These are phyloP conservation scores for Plectosphaerella plurivora DNA, from an alignment of 2,329 filamentous ascomycete genomes.

Conservation along the genomic window DNA sequence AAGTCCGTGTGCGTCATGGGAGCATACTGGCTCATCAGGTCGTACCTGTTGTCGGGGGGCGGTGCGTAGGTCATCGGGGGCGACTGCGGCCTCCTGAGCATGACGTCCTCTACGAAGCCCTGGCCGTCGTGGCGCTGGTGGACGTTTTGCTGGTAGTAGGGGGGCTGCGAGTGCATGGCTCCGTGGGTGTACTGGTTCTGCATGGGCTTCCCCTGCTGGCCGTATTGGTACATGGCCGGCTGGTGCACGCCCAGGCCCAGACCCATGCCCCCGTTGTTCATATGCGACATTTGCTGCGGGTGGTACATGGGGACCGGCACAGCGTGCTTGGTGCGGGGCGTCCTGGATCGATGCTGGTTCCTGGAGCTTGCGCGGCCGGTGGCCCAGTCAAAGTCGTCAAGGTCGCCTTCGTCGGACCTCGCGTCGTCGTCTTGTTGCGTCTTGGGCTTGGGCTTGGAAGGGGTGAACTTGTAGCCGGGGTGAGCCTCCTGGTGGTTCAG, in stretches of 20 bases:
- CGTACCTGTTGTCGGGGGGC: slow-evolving; percentile 8
- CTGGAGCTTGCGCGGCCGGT: slow-evolving; percentile 21
- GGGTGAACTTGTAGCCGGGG: slow-evolving; percentile 91
- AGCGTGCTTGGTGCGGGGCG: slow-evolving; percentile 19
- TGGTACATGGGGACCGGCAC: slow-evolving; percentile 14
- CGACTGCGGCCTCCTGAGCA: slow-evolving; percentile 28
- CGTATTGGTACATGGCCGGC: slow-evolving; percentile 12
- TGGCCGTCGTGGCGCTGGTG: slow-evolving; percentile 17
- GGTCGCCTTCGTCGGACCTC: slow-evolving; percentile 36
- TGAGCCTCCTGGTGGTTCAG: slow-evolving; percentile 81
- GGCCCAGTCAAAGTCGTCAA: slow-evolving; percentile 41
- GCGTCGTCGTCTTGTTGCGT: slow-evolving; percentile 24
- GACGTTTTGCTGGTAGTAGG: slow-evolving; percentile 31
- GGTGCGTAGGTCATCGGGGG: slow-evolving; percentile 17
- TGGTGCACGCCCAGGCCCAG: slow-evolving; percentile 11
- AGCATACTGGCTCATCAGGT: slow-evolving; percentile 11
- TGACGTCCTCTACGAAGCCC: slow-evolving; percentile 21
- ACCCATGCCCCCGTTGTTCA: neutral
- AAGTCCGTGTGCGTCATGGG: slow-evolving; percentile 10
- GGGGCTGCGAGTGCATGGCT: slow-evolving; percentile 7
- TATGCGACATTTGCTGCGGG: neutral
- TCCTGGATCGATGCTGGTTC: slow-evolving; percentile 20
- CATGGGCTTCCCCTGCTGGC: slow-evolving; percentile 9
- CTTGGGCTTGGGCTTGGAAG: slow-evolving; percentile 60
- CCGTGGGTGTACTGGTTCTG: slow-evolving; percentile 11